Percentiles rank a stretch among this genome's conserved stretches.
Conservation (phyloP, 768 basidiomycete species). For the Suillus variegatus region DNA sequence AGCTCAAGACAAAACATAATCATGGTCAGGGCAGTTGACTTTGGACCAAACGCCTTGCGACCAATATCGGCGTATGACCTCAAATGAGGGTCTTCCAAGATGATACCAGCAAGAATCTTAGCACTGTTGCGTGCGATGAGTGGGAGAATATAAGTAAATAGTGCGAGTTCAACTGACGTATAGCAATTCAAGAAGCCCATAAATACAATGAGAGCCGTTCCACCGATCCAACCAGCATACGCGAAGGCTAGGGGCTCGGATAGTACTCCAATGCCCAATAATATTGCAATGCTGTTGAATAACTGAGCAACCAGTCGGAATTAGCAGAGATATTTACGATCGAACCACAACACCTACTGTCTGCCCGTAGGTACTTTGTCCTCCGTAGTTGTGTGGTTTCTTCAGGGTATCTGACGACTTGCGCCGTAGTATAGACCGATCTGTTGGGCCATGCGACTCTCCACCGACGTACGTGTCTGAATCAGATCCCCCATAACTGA, state of each 20-base stretch:
- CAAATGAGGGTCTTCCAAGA: conserved; percentile 65
- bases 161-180: conserved; percentile 58
- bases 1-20: conserved; percentile 84
- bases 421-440: conserved; percentile 7
- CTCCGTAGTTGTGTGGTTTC: conserved; percentile 39
- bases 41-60: conserved; percentile 81
- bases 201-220: conserved; percentile 69
- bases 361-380: conserved; percentile 73
- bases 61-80: conserved; percentile 91
- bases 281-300: conserved; percentile 86
- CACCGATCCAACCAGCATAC: conserved; percentile 86
- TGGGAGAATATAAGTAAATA: conserved; percentile 9
- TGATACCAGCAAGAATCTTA: conserved; percentile 80
- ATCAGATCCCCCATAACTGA: neutral
- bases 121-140: conserved; percentile 50
- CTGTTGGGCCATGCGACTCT: neutral
- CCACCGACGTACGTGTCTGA: neutral
- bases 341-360: conserved; percentile 45
- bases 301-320: conserved; percentile 45
- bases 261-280: conserved; percentile 87
- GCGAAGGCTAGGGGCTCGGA: conserved; percentile 91
- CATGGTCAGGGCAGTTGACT: conserved; percentile 64
- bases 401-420: conserved; percentile 2
- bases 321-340: neutral
- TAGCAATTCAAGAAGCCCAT: conserved; percentile 86